These are phyloP conservation scores for Takashimella tepidaria DNA, from an alignment of 1,284 basidiomycete species.

Conservation along the genomic window DNA sequence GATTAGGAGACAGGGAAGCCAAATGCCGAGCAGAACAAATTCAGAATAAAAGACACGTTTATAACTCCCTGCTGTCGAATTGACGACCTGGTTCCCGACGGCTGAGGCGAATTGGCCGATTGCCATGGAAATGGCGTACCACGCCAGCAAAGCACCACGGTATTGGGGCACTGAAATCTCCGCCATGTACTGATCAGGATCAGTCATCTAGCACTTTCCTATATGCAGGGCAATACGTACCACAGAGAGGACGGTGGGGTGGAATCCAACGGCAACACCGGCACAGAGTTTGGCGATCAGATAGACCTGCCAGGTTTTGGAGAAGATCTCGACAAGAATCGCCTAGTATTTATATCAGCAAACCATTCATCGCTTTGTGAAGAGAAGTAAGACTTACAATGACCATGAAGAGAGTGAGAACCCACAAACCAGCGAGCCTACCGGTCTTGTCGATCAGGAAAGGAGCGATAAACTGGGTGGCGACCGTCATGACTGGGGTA, in stretches of 20 bases:
- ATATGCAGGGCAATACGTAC: too few species aligned
- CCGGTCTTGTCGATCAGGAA: not conserved
- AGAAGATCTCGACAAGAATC: constrained; percentile 20
- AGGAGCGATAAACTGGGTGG: not conserved
- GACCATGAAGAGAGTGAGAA: constrained; percentile 2
- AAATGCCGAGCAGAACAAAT: constrained; percentile 9
- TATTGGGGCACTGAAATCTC: constrained; percentile 6
- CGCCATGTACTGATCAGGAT: constrained; percentile 1
- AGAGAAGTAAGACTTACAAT: too few species aligned
- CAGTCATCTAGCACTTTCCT: too few species aligned
- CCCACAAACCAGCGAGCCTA: not conserved
- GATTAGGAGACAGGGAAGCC: constrained; percentile 3
- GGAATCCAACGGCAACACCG: constrained; percentile 16
- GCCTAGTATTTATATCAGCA: too few species aligned
- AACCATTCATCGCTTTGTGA: too few species aligned
- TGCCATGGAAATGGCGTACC: not conserved
- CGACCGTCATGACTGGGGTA: constrained; percentile 1
- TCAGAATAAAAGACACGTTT: constrained; percentile 8
- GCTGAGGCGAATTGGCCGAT: constrained; percentile 2
- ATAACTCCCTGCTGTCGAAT: constrained; percentile 4
- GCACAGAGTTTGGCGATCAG: constrained; percentile 25
- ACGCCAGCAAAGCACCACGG: not conserved
- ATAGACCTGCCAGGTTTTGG: constrained; percentile 19
- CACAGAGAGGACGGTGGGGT: not conserved
- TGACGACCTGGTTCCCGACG: constrained; percentile 6